Evolutionary conservation across 2,329 filamentous ascomycete species (phyloP), one percentile per base, ranked within the genome.

Genomic region (Juglanconis oblonga): DNA sequence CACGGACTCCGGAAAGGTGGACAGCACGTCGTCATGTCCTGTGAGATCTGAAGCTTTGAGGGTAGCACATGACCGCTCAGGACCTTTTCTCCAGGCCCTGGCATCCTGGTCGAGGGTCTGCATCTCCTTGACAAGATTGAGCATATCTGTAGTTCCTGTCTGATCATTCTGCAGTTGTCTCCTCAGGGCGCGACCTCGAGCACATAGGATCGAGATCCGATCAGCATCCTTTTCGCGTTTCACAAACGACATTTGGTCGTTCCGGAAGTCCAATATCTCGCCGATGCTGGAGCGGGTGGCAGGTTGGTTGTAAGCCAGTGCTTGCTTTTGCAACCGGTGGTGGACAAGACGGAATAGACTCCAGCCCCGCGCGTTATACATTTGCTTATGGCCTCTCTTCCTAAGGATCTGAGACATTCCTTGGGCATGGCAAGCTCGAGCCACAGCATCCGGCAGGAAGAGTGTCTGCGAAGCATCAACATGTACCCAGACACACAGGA

Each of bases 371-470:
- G 74, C 59, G 52, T 68, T 68, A 47, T 76, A 66, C 31, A 76
- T 67, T 50, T 72, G 69, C 14, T 73, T 67, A 33, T 68, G 63
- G 8, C 74, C 74, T 14, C 74, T 69, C 0, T 76, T 65, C 17
- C 74, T 67, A 33, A 77, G 64, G 8, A 76, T 74, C 33, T 76
- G 73, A 4, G 73, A 73, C 73, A 77, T 76, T 14, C 74, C 74
- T 57, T 76, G 72, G 10, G 70, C 67, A 60, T 77, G 75, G 31
- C 71, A 68, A 49, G 70, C 70, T n/a, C 62, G 62, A 14, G 63
- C 48, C 11, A 64, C 36, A 11, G 64, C 36, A 2, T 71, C 65
- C 3, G 69, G 69, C 9, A 71, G 63, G 58, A 72, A 75, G 14
- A 76, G 58, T 8, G 72, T 70, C 75, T 76, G 3, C 7, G 42